These are phyloP conservation scores for Trichoderma atroviride DNA, from an alignment of 2,329 filamentous ascomycete species.

Conservation along the genomic window DNA sequence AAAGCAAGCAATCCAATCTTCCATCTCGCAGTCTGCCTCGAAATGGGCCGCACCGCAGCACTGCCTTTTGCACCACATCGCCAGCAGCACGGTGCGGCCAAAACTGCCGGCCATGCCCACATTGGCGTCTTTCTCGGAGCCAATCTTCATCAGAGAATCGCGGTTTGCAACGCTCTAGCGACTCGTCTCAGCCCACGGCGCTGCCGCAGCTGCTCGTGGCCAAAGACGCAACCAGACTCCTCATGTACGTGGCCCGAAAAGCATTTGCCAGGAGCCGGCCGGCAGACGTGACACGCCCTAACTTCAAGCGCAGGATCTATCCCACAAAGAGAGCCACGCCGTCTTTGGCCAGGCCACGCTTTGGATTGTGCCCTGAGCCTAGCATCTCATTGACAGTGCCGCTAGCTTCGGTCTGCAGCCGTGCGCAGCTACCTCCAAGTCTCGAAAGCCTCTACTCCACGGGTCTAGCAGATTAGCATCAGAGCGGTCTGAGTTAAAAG, in stretches of 20 bases:
- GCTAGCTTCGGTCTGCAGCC: neutral
- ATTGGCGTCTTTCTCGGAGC: neutral
- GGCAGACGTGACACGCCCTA: neutral
- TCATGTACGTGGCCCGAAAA: neutral
- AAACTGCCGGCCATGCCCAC: neutral
- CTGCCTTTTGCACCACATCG: neutral
- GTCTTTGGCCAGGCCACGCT: neutral
- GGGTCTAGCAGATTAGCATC: neutral
- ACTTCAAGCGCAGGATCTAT: conserved; percentile 1
- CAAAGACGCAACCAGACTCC: neutral
- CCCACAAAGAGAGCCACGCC: neutral
- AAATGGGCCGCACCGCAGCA: conserved; percentile 2
- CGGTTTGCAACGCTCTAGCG: neutral
- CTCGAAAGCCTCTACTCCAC: conserved; percentile 10
- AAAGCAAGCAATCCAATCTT: neutral
- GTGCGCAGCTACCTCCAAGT: neutral
- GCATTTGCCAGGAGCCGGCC: neutral
- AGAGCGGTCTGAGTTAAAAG: neutral
- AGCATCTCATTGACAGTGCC: conserved; percentile 9
- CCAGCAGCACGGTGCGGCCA: conserved; percentile 14
- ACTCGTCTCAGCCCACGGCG: neutral
- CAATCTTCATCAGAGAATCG: neutral
- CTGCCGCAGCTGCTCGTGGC: neutral
- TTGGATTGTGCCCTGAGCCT: conserved; percentile 2
- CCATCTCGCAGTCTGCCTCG: conserved; percentile 8